Evolutionary conservation across 352 stramenopile genomes (phyloP), one percentile per base, ranked within the genome.

Genomic region (Phytophthora boehmeriae): DNA sequence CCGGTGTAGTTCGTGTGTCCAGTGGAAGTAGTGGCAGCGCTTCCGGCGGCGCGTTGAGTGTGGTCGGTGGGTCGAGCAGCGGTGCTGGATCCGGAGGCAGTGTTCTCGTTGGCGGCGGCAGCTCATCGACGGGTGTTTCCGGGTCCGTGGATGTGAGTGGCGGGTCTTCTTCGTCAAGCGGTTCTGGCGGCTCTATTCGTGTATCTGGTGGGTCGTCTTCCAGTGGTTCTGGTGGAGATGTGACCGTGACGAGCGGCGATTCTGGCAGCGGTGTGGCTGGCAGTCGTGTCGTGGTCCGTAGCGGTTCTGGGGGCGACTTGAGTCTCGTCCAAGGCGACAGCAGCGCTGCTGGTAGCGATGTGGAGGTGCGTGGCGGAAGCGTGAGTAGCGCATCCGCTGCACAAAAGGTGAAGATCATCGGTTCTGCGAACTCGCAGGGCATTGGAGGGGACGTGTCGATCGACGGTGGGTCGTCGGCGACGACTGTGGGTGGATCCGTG

Each of bases 381-480:
- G 64, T 72, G 11, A 22, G 34, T 19, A 68, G 58, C 27, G 32
- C 42, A 19, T 35, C 20, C 9, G 38, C 47, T 25, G 64, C 64
- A 16, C 64, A 68, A 36, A 65, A 68, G 27, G 44, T 72, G 42
- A 59, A 46, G 41, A 48, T 72, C 27, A n/a, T 56, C 20, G 63
- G 63, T 2, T 68, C 64, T 64, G 45, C 46, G 42, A 72, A 72
- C 53, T 28, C 22, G 27, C 64, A 63, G 36, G 64, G 64, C 22
- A 39, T 28, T 22, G 64, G 64, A 46, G 64, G 64, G 25, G 58
- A 72, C 50, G 58, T 72, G 59, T 64, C 58, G 20, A 51, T 67
- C 38, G 63, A 59, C 51, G 63, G 57, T 27, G 63, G 63, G 45
- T 67, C 51, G 19, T 71, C 63, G 11, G 34, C 27, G 9, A 20